Evolutionary conservation across 768 basidiomycete genomes (phyloP), one percentile per base, ranked within the genome.

Genomic region (Amanita inopinata): DNA sequence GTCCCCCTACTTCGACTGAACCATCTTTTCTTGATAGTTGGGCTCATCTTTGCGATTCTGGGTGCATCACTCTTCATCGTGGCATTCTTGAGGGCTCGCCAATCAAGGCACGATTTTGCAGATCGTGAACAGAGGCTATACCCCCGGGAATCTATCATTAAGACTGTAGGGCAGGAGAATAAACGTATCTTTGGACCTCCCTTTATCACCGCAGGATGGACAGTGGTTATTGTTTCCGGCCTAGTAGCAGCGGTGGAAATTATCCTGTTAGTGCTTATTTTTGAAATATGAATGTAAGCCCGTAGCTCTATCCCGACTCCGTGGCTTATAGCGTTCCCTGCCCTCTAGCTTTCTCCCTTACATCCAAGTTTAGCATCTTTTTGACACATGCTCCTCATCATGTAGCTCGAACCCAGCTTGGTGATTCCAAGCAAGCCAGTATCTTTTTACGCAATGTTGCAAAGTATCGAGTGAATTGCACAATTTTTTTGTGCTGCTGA

Each of bases 171-270:
- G 0, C 78, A 81, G 51, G 71, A 78, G 44, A 65, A 67, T 22
- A 69, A 66, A 34, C 70, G 81, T 0, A 65, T 81, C 5, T 86
- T 79, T 53, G 89, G 88, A 0, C 67, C 83, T 9, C 83, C 84
- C 1, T 90, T 90, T 54, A 57, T 80, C 12, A 87, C 87, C 0
- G 82, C 86, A 4, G 89, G 89, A n/a, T 74, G 80, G 70, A 74
- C 80, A 41, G 74, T 86, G 3, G 45, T 83, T 2, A 62, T 69
- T 9, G 73, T 89, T 5, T 67, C 78, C 0, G 51, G 64, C 10
- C 62, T 84, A 2, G 83, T 88, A 0, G 70, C 73, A 1, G 62
- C 63, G 0, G 72, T 83, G 12, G 84, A 89, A 52, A 58, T 88
- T 32, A 74, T 66, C 0, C 61, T 90, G 32, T 61, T 90, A 5